Evolutionary conservation across 1,139 yeast species (phyloP), one percentile per base, ranked within the genome.

Genomic region (Candida albicans): DNA sequence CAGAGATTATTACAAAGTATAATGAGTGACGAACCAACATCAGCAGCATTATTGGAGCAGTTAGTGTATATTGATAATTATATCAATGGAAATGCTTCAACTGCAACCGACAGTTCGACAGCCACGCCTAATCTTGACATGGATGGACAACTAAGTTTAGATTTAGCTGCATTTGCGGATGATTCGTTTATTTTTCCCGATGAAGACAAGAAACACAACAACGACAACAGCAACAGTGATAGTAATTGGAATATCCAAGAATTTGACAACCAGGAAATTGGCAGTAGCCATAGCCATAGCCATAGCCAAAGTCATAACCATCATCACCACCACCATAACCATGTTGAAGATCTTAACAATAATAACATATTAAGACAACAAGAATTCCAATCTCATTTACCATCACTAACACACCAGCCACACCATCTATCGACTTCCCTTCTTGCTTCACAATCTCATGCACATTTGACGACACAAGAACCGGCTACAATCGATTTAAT

Each of bases 111-210:
- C 8, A 47, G 48, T 18, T 46, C 52, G 11, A 44, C 33, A 22
- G 52, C 49, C 18, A 67, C 74, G 0, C 75, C 75, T 4, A 68
- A 67, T 61, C 52, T 73, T 47, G 81, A 74, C 46, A 75, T 80
- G 33, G 90, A 84, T 55, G 87, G 84, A 44, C 84, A 84, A 52
- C 64, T 84, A 26, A 80, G 86, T 26, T 79, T 84, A 30, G 93
- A 85, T 58, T 69, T 85, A 52, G 86, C 89, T 13, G 90, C 89
- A 1, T 85, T 85, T 71, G 91, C 90, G 1, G 90, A 85, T 55
- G 90, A 84, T 50, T 75, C 85, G 8, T 85, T 85, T 53, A 77
- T 85, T 3, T 85, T 85, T 57, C 89, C 90, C 0, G 93, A 85
- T 57, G 91, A 85, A 57, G 90, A 84, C 34, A 84, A 84, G 58